A percentile compares a stretch with the other conserved stretches of the same genome.
These are phyloP conservation scores for Colletotrichum simmondsii DNA, from an alignment of 2,329 filamentous ascomycete genomes.

Conservation along the genomic window DNA sequence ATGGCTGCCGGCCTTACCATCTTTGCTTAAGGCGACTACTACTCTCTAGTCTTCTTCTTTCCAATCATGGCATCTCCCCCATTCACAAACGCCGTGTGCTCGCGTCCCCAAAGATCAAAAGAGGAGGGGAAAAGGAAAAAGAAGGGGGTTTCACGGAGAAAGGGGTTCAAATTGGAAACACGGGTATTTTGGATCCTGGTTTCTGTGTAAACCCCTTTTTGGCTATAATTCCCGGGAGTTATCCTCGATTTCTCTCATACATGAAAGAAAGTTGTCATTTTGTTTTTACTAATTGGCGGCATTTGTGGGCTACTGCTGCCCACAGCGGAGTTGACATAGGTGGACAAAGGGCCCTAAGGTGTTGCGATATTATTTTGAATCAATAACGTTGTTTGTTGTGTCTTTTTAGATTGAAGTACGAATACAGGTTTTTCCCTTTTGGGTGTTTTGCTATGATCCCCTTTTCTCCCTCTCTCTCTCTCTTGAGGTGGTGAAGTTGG, in stretches of 20 bases:
- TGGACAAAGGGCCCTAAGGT: slow-evolving; percentile 5
- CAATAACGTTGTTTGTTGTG: neutral
- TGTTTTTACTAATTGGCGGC: slow-evolving; percentile 18
- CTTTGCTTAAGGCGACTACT: slow-evolving; percentile 3
- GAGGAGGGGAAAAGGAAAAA: neutral
- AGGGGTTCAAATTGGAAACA: neutral
- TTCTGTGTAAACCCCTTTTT: no score
- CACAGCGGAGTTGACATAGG: slow-evolving; percentile 15
- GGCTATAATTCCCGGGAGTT: neutral
- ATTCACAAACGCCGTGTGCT: neutral
- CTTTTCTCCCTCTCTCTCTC: neutral
- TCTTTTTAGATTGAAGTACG: slow-evolving; percentile 18
- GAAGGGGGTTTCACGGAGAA: no score
- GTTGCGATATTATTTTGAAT: slow-evolving; percentile 14
- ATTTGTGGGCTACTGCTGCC: slow-evolving; percentile 16
- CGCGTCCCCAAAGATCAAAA: neutral
- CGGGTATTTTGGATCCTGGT: neutral
- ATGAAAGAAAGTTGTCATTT: neutral
- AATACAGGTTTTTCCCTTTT: slow-evolving; percentile 6
- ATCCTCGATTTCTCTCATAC: no score
- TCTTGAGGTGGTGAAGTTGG: neutral
- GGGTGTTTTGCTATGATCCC: neutral
- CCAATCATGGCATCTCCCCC: neutral
- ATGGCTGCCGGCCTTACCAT: slow-evolving; percentile 37
- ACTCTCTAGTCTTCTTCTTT: neutral